Base-by-base conservation (phyloP, 768 basidiomycete genomes). In the Dioszegia crocea region DNA sequence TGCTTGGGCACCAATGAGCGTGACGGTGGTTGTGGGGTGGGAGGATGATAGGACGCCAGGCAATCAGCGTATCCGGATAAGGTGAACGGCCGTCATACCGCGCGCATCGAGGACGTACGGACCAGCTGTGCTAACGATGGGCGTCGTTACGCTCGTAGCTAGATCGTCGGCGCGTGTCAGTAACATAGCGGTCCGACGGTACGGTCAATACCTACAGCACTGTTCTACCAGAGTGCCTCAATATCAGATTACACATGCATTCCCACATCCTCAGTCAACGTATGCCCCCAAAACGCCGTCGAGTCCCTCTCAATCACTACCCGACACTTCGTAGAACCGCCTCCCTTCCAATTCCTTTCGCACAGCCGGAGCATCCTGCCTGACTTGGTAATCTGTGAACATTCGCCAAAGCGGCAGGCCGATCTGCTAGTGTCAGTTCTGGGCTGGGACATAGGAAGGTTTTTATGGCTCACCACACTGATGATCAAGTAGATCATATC, bases 401-500 rank as follows among this genome's bases (percentile, higher is more conserved):
- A 65, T 59, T 29, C 78, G 53, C 76, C 74, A 79, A 38, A 76
- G 65, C 0, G 74, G 75, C n/a, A 75, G 54, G 1, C 70, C 76
- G 49, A 67, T 60, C 76, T 77, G 49, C 33, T 4, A 11, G 29
- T 45, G 11, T 30, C 16, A 59, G 33, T n/a, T 40, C 8, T 39
- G 12, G 12, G 4, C 33, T 50, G 10, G 33, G 14, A 33, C 8
- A 6, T 33, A 48, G 0, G 40, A 24, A 26, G 9, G 29, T 26
- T 19, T 17, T 10, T 16, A 2, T 27, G 9, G 56, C 81, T 52
- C 64, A 83, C 83, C 63, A 68, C 70, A 40, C 79, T 82, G 49
- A 84, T 72, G 10, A 82, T 17, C 16, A 74, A 71, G 57, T 79
- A 78, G 6, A 83, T 27, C 14, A 70, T 60, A 57, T 92, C 91